A percentile compares a stretch with the other conserved stretches of the same genome.
Conservation (phyloP, 2,329 filamentous ascomycete genomes). For the Rasamsonia emersonii region DNA sequence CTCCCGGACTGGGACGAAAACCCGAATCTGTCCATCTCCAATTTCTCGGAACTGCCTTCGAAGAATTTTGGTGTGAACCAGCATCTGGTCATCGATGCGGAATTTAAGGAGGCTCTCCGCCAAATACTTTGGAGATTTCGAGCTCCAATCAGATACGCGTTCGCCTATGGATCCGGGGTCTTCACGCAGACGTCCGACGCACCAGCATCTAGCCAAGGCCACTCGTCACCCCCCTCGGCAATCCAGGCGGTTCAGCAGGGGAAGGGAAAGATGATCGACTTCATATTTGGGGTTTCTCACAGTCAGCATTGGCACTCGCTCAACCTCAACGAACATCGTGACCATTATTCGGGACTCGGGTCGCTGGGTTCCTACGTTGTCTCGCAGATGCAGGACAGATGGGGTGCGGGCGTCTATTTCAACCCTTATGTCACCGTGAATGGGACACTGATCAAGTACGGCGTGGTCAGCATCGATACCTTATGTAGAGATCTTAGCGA, state of each 20-base stretch:
- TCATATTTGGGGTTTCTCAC: constrained; percentile 92
- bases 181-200: constrained; percentile 64
- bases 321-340: constrained; percentile 76
- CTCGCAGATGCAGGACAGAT: constrained; percentile 73
- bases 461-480: constrained; percentile 88
- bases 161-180: constrained; percentile 94
- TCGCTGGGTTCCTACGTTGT: constrained; percentile 78
- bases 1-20: constrained; percentile 70
- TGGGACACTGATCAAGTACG: constrained; percentile 94
- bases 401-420: constrained; percentile 94
- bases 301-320: constrained; percentile 95
- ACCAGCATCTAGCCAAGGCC: constrained; percentile 39
- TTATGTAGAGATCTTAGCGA: constrained; percentile 76
- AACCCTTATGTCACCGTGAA: constrained; percentile 93
- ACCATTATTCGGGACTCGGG: constrained; percentile 85
- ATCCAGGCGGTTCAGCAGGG: constrained; percentile 79
- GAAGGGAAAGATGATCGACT: constrained; percentile 93
- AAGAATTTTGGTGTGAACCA: constrained; percentile 88
- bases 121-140: constrained; percentile 85
- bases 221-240: constrained; percentile 72
- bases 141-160: constrained; percentile 90
- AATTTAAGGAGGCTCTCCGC: constrained; percentile 85
- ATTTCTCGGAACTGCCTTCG: constrained; percentile 68
- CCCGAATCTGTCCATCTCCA: constrained; percentile 60
- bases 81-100: constrained; percentile 89